Percentiles rank a stretch among this genome's conserved stretches.
phyloP scores from a whole-genome alignment of 176 grass and related monocot species.

The Ensete glaucum region DNA sequence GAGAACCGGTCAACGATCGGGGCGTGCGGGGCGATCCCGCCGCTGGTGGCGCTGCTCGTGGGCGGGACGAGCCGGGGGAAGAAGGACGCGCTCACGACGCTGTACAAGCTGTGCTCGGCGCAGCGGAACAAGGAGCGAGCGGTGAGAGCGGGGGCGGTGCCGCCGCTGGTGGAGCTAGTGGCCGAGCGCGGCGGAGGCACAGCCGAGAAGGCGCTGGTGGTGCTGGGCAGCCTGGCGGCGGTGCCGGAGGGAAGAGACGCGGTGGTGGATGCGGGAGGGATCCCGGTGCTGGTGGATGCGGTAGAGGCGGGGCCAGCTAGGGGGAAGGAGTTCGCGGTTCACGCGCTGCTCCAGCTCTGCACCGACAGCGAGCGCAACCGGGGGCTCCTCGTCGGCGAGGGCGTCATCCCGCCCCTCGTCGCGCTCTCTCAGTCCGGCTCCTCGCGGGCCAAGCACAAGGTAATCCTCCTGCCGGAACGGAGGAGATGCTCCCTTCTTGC shows the following conservation, averaged over 20 bases:
- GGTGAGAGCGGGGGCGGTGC: conserved; percentile 53
- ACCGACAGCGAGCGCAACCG: conserved; percentile 52
- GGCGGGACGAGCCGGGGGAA: conserved; percentile 64
- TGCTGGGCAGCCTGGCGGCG: conserved; percentile 53
- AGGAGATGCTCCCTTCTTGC: no score
- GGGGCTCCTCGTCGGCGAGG: conserved; percentile 72
- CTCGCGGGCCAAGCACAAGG: conserved; percentile 88
- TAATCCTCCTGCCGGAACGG: conserved; percentile 5
- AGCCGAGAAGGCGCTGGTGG: conserved; percentile 96
- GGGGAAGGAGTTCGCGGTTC: conserved; percentile 79
- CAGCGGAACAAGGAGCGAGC: conserved; percentile 83
- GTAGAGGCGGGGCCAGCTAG: conserved; percentile 69
- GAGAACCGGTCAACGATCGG: conserved; percentile 83
- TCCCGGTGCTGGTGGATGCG: conserved; percentile 62
- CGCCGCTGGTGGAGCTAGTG: conserved; percentile 61
- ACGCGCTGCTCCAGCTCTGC: conserved; percentile 75
- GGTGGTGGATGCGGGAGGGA: conserved; percentile 64
- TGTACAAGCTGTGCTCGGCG: conserved; percentile 83
- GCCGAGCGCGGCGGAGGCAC: conserved; percentile 51
- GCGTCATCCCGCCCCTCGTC: conserved; percentile 78
- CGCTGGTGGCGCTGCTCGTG: conserved; percentile 64
- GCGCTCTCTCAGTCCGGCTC: conserved; percentile 72
- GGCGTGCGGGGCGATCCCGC: conserved; percentile 60
- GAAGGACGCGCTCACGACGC: conserved; percentile 85
- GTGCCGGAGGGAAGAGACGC: conserved; percentile 58